A percentile compares a stretch with the other conserved stretches of the same genome.
Evolutionary conservation across 345 rosid species (phyloP).

Genomic region (Eucalyptus leucophloia): DNA sequence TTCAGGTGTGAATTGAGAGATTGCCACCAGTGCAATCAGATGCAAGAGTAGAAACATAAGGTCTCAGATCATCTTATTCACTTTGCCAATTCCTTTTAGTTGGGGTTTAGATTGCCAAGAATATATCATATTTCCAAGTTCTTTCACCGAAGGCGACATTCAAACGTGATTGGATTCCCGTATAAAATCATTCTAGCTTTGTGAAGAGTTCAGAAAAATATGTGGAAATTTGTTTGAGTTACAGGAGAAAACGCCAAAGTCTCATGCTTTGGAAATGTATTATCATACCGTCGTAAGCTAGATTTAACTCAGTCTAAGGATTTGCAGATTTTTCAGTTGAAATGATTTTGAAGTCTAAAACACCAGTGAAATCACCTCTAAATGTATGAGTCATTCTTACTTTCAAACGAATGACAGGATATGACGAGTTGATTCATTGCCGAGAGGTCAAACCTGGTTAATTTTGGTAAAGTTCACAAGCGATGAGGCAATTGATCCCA

Average conservation of each 20-base stretch:
- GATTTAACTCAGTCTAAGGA: not conserved
- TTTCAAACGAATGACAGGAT: not conserved
- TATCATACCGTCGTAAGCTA: not conserved
- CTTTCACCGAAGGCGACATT: not conserved
- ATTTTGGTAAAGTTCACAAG: not conserved
- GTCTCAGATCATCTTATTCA: not conserved
- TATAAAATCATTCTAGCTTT: not conserved
- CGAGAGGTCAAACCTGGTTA: not conserved
- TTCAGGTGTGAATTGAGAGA: not conserved
- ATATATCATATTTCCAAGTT: not conserved
- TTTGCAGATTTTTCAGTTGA: not conserved
- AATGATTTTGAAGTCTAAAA: not conserved
- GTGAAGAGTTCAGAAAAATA: not conserved
- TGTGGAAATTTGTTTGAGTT: not conserved
- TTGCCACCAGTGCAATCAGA: not conserved
- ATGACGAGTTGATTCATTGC: not conserved
- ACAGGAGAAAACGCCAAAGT: not conserved
- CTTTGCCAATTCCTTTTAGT: not conserved
- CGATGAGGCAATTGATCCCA: not conserved
- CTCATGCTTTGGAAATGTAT: not conserved
- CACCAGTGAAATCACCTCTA: not conserved
- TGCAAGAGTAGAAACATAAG: not conserved
- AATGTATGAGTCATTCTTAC: accelerated
- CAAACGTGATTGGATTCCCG: not conserved
- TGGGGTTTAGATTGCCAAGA: not conserved